Conservation (phyloP, 306 rosid genomes). For the Gleditsia sinensis region DNA sequence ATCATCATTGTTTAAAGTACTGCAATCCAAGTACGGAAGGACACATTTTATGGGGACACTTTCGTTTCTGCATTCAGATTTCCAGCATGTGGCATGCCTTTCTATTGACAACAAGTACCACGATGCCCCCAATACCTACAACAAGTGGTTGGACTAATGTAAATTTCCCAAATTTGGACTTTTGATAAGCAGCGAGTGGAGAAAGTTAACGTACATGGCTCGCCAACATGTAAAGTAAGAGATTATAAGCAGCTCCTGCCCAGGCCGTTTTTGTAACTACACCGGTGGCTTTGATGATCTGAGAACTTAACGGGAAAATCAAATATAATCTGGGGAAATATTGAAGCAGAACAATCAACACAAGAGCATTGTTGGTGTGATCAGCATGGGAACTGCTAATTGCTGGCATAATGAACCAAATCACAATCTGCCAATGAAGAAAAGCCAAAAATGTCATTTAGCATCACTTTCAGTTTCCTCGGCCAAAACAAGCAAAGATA, state of each 20-base stretch:
- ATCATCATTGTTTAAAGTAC: slow-evolving; percentile 39
- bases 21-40: slow-evolving; percentile 67
- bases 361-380: slow-evolving; percentile 78
- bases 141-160: slow-evolving; percentile 21
- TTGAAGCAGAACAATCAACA: slow-evolving; percentile 78
- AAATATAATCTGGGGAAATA: slow-evolving; percentile 82
- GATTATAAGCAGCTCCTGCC: slow-evolving; percentile 99
- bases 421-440: slow-evolving; percentile 67
- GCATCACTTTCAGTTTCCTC: slow-evolving; percentile 18
- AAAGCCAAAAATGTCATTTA: slow-evolving; percentile 25
- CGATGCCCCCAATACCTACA: slow-evolving; percentile 84
- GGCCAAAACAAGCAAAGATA: slow-evolving; percentile 10
- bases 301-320: slow-evolving; percentile 84
- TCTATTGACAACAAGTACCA: slow-evolving; percentile 89
- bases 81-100: slow-evolving; percentile 84
- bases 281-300: slow-evolving; percentile 90
- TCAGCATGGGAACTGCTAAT: slow-evolving; percentile 73
- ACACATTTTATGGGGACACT: slow-evolving; percentile 48
- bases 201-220: slow-evolving; percentile 73
- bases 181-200: slow-evolving; percentile 8
- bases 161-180: slow-evolving; percentile 1
- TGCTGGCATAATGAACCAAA: slow-evolving; percentile 89
- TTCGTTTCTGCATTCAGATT: slow-evolving; percentile 70
- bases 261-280: slow-evolving; percentile 90
- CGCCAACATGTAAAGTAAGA: slow-evolving; percentile 87